A percentile compares a stretch with the other conserved stretches of the same genome.
Evolutionary conservation across 2,329 filamentous ascomycete species (phyloP).

Genomic region (Phyllosticta capitalensis): DNA sequence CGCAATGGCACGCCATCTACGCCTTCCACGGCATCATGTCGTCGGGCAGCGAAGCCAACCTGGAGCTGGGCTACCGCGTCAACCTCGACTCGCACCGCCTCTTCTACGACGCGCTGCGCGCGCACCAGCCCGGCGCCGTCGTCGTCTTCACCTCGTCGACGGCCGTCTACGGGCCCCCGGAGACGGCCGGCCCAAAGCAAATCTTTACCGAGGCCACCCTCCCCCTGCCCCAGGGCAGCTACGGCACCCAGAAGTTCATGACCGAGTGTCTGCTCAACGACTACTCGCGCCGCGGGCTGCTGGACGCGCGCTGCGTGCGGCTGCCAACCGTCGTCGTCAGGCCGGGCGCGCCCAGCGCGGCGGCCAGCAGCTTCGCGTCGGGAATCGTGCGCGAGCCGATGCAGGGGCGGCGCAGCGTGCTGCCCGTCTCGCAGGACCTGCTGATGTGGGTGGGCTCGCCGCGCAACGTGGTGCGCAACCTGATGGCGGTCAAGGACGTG

Average conservation of each 20-base stretch:
- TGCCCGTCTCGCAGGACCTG: conserved; percentile 39
- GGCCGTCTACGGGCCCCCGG: conserved; percentile 47
- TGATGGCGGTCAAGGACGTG: conserved; percentile 40
- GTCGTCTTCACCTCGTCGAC: conserved; percentile 50
- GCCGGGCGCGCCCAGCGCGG: conserved; percentile 46
- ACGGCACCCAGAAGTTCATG: conserved; percentile 51
- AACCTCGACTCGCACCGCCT: conserved; percentile 48
- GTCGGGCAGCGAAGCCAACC: conserved; percentile 48
- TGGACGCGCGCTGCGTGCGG: conserved; percentile 46
- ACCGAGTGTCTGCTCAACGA: conserved; percentile 51
- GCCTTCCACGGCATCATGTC: conserved; percentile 58
- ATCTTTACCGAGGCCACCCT: conserved; percentile 25
- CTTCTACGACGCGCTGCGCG: conserved; percentile 41
- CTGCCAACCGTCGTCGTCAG: conserved; percentile 52
- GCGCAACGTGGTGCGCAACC: conserved; percentile 42
- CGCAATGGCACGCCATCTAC: conserved; percentile 27
- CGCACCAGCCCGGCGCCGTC: conserved; percentile 39
- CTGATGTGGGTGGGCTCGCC: conserved; percentile 48
- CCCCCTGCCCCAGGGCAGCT: conserved; percentile 49
- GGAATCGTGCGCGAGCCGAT: conserved; percentile 54
- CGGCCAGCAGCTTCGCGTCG: conserved; percentile 50
- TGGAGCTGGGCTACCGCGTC: conserved; percentile 45
- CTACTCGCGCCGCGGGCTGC: conserved; percentile 45
- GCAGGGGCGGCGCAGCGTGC: conserved; percentile 37
- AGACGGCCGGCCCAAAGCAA: conserved; percentile 28